Conservation (phyloP, 108 stramenopile species). For the Pelagomonas calceolata region DNA sequence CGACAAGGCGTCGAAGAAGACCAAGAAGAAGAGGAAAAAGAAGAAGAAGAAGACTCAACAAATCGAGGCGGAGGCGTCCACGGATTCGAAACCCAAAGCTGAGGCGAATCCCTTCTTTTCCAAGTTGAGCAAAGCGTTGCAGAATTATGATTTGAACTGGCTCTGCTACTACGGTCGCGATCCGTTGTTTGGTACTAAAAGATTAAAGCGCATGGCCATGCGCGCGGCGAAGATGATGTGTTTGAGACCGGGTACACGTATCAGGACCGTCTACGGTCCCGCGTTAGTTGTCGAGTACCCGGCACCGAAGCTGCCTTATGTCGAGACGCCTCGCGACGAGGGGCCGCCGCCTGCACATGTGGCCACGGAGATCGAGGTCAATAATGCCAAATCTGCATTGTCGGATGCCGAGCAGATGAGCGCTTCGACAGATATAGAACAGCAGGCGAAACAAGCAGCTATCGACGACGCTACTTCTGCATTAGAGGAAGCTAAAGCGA, state of each 20-base stretch:
- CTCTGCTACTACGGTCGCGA: background rate
- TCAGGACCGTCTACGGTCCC: conserved; percentile 4
- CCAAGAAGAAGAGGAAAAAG: too few relatives aligned
- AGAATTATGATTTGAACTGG: background rate
- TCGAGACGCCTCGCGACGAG: too few relatives aligned
- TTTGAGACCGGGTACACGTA: background rate
- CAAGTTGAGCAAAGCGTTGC: background rate
- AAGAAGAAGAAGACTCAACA: too few relatives aligned
- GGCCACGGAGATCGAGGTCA: too few relatives aligned
- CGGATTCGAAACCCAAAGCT: too few relatives aligned
- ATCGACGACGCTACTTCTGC: background rate
- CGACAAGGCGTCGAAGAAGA: too few relatives aligned
- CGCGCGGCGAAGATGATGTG: background rate
- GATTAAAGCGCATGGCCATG: conserved; percentile 4
- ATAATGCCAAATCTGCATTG: background rate
- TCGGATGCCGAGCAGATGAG: conserved; percentile 8
- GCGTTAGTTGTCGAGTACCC: background rate
- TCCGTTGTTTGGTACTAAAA: background rate
- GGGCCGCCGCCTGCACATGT: too few relatives aligned
- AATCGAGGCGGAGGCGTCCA: too few relatives aligned
- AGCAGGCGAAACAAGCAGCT: too few relatives aligned
- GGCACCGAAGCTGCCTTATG: background rate
- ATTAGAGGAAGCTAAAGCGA: too few relatives aligned
- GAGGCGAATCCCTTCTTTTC: background rate
- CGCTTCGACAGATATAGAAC: conserved; percentile 3